phyloP scores from a whole-genome alignment of 1,284 basidiomycete species.

The Sporisorium scitamineum region DNA sequence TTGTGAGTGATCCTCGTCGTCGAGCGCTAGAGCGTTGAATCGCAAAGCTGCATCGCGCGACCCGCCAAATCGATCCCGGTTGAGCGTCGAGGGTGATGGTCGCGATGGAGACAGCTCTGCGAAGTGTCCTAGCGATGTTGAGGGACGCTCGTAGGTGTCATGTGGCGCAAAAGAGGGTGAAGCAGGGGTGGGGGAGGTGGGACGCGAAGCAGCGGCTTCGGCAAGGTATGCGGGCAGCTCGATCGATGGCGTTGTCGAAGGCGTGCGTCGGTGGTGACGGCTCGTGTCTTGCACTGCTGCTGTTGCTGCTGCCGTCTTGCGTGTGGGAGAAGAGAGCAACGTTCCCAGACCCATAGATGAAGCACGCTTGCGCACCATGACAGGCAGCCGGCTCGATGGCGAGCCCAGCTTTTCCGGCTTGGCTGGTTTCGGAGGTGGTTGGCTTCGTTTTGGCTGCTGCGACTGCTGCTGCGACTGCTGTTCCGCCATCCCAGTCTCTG shows the following conservation, averaged over 20 bases:
- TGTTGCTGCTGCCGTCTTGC: background rate
- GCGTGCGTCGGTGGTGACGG: background rate
- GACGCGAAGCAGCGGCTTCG: background rate
- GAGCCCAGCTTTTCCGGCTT: constrained; percentile 30
- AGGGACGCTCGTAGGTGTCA: constrained; percentile 30
- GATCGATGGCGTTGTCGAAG: constrained; percentile 12
- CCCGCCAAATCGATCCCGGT: background rate
- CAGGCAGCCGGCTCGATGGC: constrained; percentile 29
- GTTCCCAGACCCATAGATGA: constrained; percentile 17
- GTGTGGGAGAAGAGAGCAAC: constrained; percentile 12
- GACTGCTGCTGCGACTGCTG: background rate
- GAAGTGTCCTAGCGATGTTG: constrained; percentile 46
- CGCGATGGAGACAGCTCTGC: background rate
- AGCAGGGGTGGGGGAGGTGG: background rate
- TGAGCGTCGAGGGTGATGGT: background rate
- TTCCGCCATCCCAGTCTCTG: background rate
- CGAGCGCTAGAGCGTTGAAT: constrained; percentile 23
- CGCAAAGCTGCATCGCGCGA: constrained; percentile 11
- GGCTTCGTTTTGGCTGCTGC: background rate
- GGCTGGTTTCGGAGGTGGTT: constrained; percentile 19
- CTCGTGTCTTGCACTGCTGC: background rate
- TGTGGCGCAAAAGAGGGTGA: background rate
- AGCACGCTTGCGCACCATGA: constrained; percentile 32
- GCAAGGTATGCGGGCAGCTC: constrained; percentile 12
- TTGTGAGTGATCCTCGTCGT: constrained; percentile 5